Base-by-base conservation (phyloP, 2,329 filamentous ascomycete genomes). In the Pleomassaria siparia region DNA sequence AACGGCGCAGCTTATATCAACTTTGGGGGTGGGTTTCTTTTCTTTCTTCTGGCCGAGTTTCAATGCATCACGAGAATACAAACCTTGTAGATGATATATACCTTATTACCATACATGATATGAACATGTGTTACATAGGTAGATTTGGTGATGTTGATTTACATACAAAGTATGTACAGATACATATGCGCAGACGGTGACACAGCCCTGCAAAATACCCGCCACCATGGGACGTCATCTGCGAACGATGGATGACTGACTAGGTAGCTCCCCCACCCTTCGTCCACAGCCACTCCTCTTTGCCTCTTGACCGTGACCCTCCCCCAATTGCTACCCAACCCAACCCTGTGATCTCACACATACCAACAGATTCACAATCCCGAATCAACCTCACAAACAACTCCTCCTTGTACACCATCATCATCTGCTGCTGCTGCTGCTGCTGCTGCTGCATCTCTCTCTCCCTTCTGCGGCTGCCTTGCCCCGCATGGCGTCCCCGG, bases 401-500 rank as follows among this genome's bases (percentile, higher is more conserved):
- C n/a, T 26, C 25, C 12, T 26, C 12, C 25, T 26, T 26, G 12
- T 26, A 6, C 7, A 26, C 6, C 25, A 12, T 7, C 12, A 26
- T 12, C 15, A 5, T 32, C 29, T 32, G 5, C 32, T 12, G n/a
- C n/a, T n/a, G n/a, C n/a, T n/a, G n/a, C 32, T 18, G 5, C 32
- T 35, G 6, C 32, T 16, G 8, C 12, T 20, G 7, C 7, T 20
- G 12, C 7, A n/a, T 35, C 30, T 8, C 16, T 3, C 6, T n/a
- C 29, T 30, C 29, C 29, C 13, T 30, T n/a, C 36, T 21, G n/a
- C 53, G 15, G 41, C 46, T 35, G 49, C 46, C 47, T 49, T 47
- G 47, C 63, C 58, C 60, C 53, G 47, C 43, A 71, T 72, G 67
- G 59, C 60, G 40, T 64, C 66, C 37, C 59, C 61, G 37, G 48